phyloP scores from a whole-genome alignment of 2,329 filamentous ascomycete species.

The Fusarium armeniacum region DNA sequence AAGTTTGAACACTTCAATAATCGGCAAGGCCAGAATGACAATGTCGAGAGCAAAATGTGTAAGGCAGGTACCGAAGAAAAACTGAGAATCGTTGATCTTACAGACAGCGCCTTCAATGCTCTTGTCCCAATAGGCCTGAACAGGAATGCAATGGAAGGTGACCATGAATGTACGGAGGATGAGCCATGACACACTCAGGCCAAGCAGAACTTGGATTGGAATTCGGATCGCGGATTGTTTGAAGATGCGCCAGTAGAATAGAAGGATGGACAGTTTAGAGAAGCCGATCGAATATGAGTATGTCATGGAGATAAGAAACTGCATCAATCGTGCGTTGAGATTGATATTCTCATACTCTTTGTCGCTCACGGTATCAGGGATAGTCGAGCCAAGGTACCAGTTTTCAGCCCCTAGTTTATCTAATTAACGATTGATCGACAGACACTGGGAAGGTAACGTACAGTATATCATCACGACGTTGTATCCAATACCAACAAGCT shows the following conservation, averaged over 20 bases:
- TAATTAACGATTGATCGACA: constrained; percentile 3
- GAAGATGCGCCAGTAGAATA: constrained; percentile 53
- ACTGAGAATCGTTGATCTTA: constrained; percentile 51
- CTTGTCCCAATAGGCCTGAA: constrained; percentile 54
- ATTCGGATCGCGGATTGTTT: constrained; percentile 47
- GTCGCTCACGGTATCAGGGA: constrained; percentile 22
- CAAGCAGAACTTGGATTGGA: constrained; percentile 48
- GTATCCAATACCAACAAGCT: constrained; percentile 43
- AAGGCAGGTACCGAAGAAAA: constrained; percentile 53
- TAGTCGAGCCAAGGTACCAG: constrained; percentile 38
- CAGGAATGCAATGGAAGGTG: constrained; percentile 54
- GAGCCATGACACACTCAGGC: constrained; percentile 47
- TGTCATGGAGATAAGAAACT: constrained; percentile 34
- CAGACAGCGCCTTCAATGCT: constrained; percentile 49
- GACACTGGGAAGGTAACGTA: background rate
- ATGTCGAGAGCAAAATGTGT: constrained; percentile 54
- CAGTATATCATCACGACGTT: constrained; percentile 37
- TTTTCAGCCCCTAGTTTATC: constrained; percentile 27
- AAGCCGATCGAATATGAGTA: constrained; percentile 50
- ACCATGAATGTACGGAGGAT: constrained; percentile 52
- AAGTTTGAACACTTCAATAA: constrained; percentile 52
- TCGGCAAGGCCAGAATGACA: constrained; percentile 50
- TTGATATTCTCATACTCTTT: constrained; percentile 37
- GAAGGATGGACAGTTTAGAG: constrained; percentile 50
- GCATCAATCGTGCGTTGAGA: constrained; percentile 31